phyloP scores from a whole-genome alignment of 83 land plant species.

The Isoetes engelmannii region DNA sequence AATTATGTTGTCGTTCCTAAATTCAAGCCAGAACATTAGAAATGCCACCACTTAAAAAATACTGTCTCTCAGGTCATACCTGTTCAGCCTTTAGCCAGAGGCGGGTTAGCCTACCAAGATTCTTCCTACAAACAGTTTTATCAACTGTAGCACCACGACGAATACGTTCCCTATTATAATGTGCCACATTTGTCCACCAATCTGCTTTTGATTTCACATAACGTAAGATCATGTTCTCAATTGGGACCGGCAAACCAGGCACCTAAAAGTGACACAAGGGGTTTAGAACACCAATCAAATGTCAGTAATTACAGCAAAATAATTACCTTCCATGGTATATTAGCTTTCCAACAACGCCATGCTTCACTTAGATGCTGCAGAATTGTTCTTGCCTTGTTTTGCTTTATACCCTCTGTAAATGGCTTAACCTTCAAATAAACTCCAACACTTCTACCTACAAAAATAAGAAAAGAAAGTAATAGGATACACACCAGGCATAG shows the following conservation, averaged over 20 bases:
- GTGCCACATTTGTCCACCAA: conserved; percentile 99
- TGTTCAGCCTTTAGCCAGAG: conserved; percentile 97
- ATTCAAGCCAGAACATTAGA: background rate
- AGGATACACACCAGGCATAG: conserved; percentile 72
- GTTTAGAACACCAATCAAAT: background rate
- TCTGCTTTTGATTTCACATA: conserved; percentile 98
- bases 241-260: conserved; percentile 95
- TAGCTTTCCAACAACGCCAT: conserved; percentile 99
- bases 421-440: background rate
- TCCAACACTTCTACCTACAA: background rate
- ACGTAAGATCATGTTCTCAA: conserved; percentile 98
- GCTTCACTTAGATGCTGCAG: conserved; percentile 99
- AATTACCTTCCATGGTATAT: conserved; percentile 94
- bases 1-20: conserved; percentile 97
- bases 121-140: conserved; percentile 95
- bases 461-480: background rate
- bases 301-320: background rate
- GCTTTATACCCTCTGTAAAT: conserved; percentile 92
- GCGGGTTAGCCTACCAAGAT: conserved; percentile 91
- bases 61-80: conserved; percentile 25
- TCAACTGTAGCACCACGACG: conserved; percentile 98
- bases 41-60: background rate
- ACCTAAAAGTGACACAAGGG: conserved; percentile 38
- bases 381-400: conserved; percentile 92
- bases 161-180: conserved; percentile 95